These are phyloP conservation scores for Cinnamomum chago DNA, from an alignment of 164 flowering plant genomes.

Conservation along the genomic window DNA sequence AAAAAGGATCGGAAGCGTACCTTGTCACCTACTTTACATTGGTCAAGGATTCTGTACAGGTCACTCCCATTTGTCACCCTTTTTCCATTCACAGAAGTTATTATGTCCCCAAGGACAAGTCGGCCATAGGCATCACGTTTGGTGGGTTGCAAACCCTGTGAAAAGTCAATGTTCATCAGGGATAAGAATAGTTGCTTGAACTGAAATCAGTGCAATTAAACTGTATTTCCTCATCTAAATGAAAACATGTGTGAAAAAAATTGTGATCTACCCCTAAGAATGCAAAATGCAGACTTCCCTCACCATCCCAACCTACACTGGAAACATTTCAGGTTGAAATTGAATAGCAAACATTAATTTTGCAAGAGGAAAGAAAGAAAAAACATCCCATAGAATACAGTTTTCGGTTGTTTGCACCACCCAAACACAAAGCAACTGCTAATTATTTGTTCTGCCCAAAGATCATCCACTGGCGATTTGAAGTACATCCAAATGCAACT, in stretches of 20 bases:
- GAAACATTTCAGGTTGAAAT: no score
- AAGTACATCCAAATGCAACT: neutral
- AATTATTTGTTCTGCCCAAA: neutral
- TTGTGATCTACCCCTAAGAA: neutral
- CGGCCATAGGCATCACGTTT: conserved; percentile 93
- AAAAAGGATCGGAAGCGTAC: conserved; percentile 27
- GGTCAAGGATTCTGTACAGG: conserved; percentile 94
- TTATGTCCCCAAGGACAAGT: conserved; percentile 86
- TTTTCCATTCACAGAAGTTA: conserved; percentile 87
- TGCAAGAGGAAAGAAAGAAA: no score
- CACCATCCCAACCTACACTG: no score
- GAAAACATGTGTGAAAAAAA: neutral
- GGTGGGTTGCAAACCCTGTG: conserved; percentile 76
- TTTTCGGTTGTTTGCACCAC: neutral
- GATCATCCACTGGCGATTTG: neutral
- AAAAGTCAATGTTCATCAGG: neutral
- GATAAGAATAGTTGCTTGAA: neutral
- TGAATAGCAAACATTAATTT: no score
- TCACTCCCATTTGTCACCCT: conserved; percentile 88
- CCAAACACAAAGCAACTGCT: neutral
- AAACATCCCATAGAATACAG: neutral
- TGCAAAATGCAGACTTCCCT: no score
- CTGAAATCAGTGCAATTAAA: neutral
- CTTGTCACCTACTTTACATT: conserved; percentile 86
- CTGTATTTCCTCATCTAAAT: neutral